Base-by-base conservation (phyloP, 495 filamentous ascomycete genomes). In the Penicillium macrosclerotiorum region DNA sequence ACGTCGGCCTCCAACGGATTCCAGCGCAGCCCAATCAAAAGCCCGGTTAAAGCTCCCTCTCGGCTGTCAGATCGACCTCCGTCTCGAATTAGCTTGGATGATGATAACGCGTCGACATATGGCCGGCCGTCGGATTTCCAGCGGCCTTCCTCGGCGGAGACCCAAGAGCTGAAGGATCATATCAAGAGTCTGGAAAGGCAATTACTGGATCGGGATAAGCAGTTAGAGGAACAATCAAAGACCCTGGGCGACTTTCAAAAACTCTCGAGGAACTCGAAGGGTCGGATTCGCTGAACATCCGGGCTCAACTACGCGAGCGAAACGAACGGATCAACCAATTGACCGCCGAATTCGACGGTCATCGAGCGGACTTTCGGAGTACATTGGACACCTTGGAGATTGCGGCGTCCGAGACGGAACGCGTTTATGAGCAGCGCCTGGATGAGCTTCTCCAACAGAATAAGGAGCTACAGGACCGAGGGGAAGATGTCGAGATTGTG, bases 331-430 rank as follows among this genome's bases (percentile, higher is more conserved):
- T 99, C 52, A 79, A 81, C 9, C 82, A 90, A 73, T 75, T 99
- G 54, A 96, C 89, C 2, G 82, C 86, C 4, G 94, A 99, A 59
- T 99, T 99, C 52, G 93, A 99, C 63, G 79, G 85, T 8, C 93
- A 99, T 61, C 81, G 93, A 24, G 93, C 92, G 7, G 93, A 99
- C 63, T 99, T 99, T 64, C 75, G 93, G 45, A 95, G 87, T 61
- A 99, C 93, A 13, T 89, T 99, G 37, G 93, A 99, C 69, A 94
- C 91, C 1, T 74, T 99, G 27, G 93, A 99, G 68, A 82, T 96
- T 69, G 94, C 93, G 6, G 94, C 90, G 54, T 89, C 90, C 0
- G 93, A 99, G 67, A 99, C 93, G 5, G 92, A 96, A 65, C 79
- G 93, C n/a, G 91, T 97, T 5, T 97, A 99, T 56, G 94, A 97